Percentiles rank a stretch among this genome's conserved stretches.
Evolutionary conservation across 78 protist species (phyloP).

Genomic region (Guillardia theta): DNA sequence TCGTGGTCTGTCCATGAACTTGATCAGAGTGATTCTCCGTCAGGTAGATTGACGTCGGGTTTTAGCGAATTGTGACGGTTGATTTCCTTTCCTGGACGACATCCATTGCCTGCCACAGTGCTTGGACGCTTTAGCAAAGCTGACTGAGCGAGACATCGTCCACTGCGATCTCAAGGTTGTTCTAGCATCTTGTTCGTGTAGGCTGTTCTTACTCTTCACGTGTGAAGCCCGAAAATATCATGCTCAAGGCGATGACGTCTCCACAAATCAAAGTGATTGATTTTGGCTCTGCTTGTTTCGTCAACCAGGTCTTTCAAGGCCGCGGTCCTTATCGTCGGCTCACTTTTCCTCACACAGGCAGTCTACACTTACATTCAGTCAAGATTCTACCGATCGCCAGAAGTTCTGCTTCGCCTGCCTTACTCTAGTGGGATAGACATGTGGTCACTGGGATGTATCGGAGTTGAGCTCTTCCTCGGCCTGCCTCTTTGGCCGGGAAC

Average conservation of each 20-base stretch:
- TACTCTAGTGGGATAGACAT: constrained; percentile 74
- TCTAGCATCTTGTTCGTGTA: too few relatives aligned
- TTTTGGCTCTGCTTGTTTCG: constrained; percentile 87
- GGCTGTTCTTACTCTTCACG: too few relatives aligned
- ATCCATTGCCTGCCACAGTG: background rate
- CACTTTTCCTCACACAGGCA: too few relatives aligned
- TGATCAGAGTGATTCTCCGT: background rate
- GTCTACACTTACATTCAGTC: constrained; percentile 90
- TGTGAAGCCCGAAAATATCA: constrained; percentile 68
- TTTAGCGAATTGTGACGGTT: too few relatives aligned
- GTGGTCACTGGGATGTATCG: constrained; percentile 78
- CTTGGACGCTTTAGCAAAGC: background rate
- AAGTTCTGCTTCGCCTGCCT: constrained; percentile 56
- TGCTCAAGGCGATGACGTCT: constrained; percentile 58
- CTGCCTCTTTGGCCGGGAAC: constrained; percentile 90
- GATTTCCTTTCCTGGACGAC: too few relatives aligned
- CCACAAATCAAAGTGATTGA: constrained; percentile 76
- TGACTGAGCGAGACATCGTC: background rate
- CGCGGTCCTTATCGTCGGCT: too few relatives aligned
- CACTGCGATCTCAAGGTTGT: constrained; percentile 12
- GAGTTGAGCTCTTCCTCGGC: constrained; percentile 79
- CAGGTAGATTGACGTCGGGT: too few relatives aligned
- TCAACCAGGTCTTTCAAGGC: too few relatives aligned
- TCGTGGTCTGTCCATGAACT: background rate
- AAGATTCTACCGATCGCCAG: constrained; percentile 87